These are phyloP conservation scores for Quercus ilex DNA, from an alignment of 306 rosid genomes.

Conservation along the genomic window DNA sequence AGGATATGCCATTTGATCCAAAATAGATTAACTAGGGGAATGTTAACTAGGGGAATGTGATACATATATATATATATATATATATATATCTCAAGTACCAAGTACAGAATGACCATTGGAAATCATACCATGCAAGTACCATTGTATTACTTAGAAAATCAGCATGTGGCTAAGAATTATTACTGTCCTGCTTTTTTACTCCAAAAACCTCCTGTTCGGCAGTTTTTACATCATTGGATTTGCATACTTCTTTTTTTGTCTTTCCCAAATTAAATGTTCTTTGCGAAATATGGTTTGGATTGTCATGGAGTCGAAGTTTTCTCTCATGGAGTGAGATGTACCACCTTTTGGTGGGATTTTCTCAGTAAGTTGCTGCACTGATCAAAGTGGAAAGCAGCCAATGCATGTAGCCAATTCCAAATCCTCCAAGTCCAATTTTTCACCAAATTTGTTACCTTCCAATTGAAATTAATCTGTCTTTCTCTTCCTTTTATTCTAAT, in stretches of 20 bases:
- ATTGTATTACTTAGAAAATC: no score
- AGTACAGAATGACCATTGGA: no score
- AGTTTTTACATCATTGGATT: background rate
- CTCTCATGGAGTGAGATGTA: background rate
- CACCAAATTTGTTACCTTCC: background rate
- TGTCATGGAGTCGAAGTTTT: background rate
- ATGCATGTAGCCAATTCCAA: background rate
- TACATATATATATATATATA: no score
- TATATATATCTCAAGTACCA: no score
- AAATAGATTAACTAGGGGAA: no score
- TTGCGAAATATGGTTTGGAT: background rate
- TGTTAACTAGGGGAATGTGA: no score
- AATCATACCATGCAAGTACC: no score
- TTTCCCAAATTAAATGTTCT: background rate
- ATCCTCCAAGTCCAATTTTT: background rate
- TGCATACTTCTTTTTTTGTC: background rate
- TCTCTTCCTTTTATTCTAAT: constrained; percentile 20
- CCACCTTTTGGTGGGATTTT: background rate
- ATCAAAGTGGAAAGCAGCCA: constrained; percentile 8
- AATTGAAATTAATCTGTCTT: background rate
- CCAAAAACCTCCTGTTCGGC: background rate
- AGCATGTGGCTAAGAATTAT: no score
- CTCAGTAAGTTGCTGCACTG: background rate
- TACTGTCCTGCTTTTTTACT: background rate
- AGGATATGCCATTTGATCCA: no score